A percentile compares a stretch with the other conserved stretches of the same genome.
These are phyloP conservation scores for Leccinum disarticulatum DNA, from an alignment of 768 basidiomycete genomes.

Conservation along the genomic window DNA sequence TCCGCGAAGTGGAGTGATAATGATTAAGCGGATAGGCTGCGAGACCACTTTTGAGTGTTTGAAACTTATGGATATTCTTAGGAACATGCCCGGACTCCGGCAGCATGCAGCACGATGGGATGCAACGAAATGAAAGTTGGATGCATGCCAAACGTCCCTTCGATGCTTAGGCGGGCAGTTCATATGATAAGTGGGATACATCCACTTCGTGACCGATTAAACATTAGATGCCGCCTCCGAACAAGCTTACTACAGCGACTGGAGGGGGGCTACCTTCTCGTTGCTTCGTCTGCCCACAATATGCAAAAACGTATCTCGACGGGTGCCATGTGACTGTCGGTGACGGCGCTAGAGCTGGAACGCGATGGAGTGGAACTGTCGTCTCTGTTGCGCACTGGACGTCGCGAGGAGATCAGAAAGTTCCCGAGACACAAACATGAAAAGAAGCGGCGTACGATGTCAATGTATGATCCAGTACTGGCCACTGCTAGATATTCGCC, in stretches of 20 bases:
- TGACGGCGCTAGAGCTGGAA: conserved; percentile 69
- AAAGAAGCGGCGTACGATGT: conserved; percentile 57
- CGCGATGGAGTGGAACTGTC: conserved; percentile 69
- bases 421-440: background rate
- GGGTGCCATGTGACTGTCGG: conserved; percentile 83
- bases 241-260: conserved; percentile 69
- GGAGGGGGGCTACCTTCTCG: conserved; percentile 67
- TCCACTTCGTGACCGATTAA: background rate
- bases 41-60: background rate
- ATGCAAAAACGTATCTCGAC: conserved; percentile 76
- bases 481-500: conserved; percentile 83
- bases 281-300: conserved; percentile 72
- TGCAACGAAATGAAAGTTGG: too few relatives aligned
- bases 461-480: conserved; percentile 68
- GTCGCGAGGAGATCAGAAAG: conserved; percentile 2
- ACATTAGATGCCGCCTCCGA: conserved; percentile 49
- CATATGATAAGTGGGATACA: too few relatives aligned
- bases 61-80: too few relatives aligned
- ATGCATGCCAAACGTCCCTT: background rate
- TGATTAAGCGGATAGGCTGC: background rate
- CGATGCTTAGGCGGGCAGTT: background rate
- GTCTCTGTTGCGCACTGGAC: conserved; percentile 79
- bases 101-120: too few relatives aligned
- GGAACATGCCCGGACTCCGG: too few relatives aligned
- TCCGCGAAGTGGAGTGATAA: background rate